A percentile compares a stretch with the other conserved stretches of the same genome.
phyloP scores from a whole-genome alignment of 257 asterid genomes.

The Solanum pimpinellifolium region DNA sequence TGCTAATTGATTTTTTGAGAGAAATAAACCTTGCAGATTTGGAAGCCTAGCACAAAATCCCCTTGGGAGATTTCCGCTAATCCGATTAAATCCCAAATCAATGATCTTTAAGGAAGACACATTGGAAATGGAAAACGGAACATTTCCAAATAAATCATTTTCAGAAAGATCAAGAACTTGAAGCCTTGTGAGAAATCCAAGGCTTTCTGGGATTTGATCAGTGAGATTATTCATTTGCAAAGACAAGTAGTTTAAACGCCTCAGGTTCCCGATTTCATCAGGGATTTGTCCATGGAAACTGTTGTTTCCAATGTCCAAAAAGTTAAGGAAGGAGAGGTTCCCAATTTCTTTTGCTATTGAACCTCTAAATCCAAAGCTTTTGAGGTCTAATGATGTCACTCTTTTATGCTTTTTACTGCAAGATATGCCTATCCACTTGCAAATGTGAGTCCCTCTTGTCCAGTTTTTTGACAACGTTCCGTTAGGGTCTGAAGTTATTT shows the following conservation, averaged over 20 bases:
- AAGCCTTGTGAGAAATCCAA: conserved; percentile 5
- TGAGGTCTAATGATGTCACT: background rate
- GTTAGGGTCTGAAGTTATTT: background rate
- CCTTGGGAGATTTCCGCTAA: background rate
- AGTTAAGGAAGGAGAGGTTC: background rate
- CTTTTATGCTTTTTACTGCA: background rate
- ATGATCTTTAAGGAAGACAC: background rate
- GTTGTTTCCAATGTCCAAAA: conserved; percentile 5
- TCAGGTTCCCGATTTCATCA: background rate
- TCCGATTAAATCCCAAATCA: background rate
- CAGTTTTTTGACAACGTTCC: background rate
- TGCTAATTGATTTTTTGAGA: background rate
- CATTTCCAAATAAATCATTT: conserved; percentile 4
- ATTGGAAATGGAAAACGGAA: background rate
- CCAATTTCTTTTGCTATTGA: conserved; percentile 1
- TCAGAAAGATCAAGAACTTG: background rate
- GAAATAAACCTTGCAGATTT: background rate
- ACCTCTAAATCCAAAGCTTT: background rate
- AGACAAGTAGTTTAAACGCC: background rate
- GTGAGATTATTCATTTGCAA: background rate
- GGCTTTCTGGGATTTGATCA: conserved; percentile 1
- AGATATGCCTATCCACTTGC: background rate
- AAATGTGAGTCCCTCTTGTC: background rate
- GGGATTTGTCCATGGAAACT: conserved; percentile 6
- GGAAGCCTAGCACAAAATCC: background rate